A percentile compares a stretch with the other conserved stretches of the same genome.
Conservation (phyloP, 2,329 filamentous ascomycete genomes). For the Fusarium fujikuroi region DNA sequence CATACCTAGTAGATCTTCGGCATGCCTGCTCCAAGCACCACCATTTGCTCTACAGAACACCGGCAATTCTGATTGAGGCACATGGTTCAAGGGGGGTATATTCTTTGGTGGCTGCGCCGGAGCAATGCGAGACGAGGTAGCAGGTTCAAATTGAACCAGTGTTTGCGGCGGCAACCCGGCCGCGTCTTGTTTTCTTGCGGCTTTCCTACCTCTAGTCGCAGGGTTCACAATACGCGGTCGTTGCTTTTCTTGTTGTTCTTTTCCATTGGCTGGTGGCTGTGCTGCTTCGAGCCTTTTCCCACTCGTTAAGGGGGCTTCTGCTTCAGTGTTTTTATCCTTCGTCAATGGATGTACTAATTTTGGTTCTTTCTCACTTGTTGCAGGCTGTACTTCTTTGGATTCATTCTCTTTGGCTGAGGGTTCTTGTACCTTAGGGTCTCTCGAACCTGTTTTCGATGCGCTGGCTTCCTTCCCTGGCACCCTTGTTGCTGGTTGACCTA, state of each 20-base stretch:
- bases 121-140: conserved; percentile 21
- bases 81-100: background rate
- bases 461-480: background rate
- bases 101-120: background rate
- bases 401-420: background rate
- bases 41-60: conserved; percentile 62
- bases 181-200: conserved; percentile 62
- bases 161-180: conserved; percentile 59
- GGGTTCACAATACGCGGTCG: conserved; percentile 55
- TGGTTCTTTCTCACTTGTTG: background rate
- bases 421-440: background rate
- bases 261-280: background rate
- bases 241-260: conserved; percentile 22
- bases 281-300: background rate
- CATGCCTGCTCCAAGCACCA: conserved; percentile 76
- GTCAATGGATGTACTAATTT: background rate
- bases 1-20: conserved; percentile 72
- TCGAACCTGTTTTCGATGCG: background rate
- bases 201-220: conserved; percentile 64
- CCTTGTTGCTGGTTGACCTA: background rate
- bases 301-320: background rate
- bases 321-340: background rate
- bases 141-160: conserved; percentile 52
- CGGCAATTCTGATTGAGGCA: conserved; percentile 45
- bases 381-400: background rate